phyloP scores from a whole-genome alignment of 1,284 basidiomycete genomes.

The Moniliophthora roreri region DNA sequence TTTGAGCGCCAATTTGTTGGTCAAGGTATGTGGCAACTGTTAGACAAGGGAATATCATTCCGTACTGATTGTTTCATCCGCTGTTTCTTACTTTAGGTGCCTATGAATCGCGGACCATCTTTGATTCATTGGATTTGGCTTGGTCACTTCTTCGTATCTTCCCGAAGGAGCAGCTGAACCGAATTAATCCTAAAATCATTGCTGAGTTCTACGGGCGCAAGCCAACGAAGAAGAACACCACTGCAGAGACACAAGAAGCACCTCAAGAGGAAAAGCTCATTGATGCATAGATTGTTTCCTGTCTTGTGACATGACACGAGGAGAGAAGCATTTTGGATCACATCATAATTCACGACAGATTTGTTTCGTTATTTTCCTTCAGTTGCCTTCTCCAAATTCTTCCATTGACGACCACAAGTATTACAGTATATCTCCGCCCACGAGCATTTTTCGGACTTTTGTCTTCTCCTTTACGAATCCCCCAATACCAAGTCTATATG shows the following conservation, averaged over 20 bases:
- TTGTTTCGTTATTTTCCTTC: not conserved
- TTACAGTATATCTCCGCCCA: too few species aligned
- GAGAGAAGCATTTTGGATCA: too few species aligned
- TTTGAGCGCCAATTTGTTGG: conserved; percentile 95
- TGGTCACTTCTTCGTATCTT: conserved; percentile 98
- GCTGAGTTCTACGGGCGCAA: conserved; percentile 85
- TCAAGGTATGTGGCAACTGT: conserved; percentile 61
- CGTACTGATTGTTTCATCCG: too few species aligned
- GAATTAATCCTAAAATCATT: conserved; percentile 91
- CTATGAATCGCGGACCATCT: conserved; percentile 96
- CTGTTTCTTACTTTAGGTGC: conserved; percentile 69
- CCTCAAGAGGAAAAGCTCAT: conserved; percentile 59
- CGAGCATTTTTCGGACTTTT: too few species aligned
- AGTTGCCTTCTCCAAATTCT: too few species aligned
- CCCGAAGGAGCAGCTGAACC: conserved; percentile 98
- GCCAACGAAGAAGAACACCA: conserved; percentile 61
- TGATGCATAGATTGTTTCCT: conserved; percentile 34
- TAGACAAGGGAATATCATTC: too few species aligned
- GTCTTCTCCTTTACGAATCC: too few species aligned
- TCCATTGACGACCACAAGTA: too few species aligned
- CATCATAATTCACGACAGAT: not conserved
- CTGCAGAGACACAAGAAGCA: conserved; percentile 40
- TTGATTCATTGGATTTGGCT: conserved; percentile 96
- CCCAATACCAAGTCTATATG: too few species aligned
- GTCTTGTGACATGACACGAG: too few species aligned